Evolutionary conservation across 2,329 filamentous ascomycete genomes (phyloP).

Genomic region (Neoascochyta sp.): DNA sequence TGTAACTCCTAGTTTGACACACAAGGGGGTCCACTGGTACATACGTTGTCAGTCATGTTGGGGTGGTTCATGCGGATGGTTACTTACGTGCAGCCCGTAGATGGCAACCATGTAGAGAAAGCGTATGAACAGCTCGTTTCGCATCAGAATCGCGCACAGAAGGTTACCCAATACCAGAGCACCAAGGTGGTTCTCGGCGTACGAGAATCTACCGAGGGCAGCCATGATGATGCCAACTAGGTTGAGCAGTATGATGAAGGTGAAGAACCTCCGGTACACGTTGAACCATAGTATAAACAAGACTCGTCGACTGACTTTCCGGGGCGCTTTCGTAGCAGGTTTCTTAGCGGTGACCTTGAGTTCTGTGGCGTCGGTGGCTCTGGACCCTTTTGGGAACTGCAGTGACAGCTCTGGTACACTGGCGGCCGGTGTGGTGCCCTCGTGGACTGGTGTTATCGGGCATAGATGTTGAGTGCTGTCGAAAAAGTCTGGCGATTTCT

Average conservation of each 20-base stretch:
- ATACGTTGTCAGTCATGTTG: too few species aligned
- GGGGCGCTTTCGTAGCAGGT: slow-evolving; percentile 14
- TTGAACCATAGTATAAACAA: slow-evolving; percentile 35
- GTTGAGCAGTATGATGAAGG: slow-evolving; percentile 29
- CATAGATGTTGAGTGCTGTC: too few species aligned
- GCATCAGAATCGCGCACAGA: slow-evolving; percentile 29
- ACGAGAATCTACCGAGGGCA: slow-evolving; percentile 24
- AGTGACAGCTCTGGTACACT: slow-evolving; percentile 33
- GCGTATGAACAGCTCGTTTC: slow-evolving; percentile 34
- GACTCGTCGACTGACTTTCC: slow-evolving; percentile 30
- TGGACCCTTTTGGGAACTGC: slow-evolving; percentile 15
- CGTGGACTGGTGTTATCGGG: slow-evolving; percentile 28
- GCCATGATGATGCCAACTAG: slow-evolving; percentile 29
- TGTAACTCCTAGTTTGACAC: slow-evolving; percentile 29
- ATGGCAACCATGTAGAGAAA: slow-evolving; percentile 32
- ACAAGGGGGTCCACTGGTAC: slow-evolving; percentile 30
- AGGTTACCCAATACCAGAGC: slow-evolving; percentile 35
- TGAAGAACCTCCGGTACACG: slow-evolving; percentile 37
- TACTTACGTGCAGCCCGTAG: slow-evolving; percentile 26
- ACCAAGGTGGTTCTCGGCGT: slow-evolving; percentile 33
- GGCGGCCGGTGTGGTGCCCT: slow-evolving; percentile 33
- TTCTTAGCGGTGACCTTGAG: slow-evolving; percentile 17
- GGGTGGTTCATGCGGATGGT: background rate
- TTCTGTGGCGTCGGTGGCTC: slow-evolving; percentile 15
- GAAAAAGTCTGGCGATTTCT: too few species aligned